Evolutionary conservation across 495 filamentous ascomycete genomes (phyloP).

Genomic region (Penicillium egyptiacum): DNA sequence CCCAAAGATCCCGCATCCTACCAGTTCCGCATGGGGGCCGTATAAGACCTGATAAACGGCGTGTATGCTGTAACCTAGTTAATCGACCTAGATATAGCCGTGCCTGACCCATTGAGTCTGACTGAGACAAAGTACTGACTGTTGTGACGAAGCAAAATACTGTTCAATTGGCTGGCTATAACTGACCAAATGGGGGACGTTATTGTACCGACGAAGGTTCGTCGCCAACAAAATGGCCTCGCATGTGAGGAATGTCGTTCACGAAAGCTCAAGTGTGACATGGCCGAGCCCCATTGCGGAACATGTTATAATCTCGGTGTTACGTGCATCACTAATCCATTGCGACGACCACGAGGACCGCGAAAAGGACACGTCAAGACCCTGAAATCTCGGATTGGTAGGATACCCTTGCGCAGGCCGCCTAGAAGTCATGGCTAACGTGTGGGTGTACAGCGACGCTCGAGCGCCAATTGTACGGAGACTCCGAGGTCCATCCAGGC

Average conservation of each 20-base stretch:
- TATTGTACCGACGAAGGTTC: background rate
- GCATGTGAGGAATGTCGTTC: background rate
- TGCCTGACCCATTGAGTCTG: too few species aligned
- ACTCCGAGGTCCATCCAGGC: background rate
- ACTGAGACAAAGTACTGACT: too few species aligned
- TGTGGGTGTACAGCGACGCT: background rate
- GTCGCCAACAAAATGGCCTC: background rate
- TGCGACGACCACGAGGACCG: background rate
- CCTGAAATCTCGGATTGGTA: background rate
- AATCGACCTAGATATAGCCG: too few species aligned
- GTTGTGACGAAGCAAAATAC: too few species aligned
- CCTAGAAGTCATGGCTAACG: background rate
- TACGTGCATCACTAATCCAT: background rate
- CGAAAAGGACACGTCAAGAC: background rate
- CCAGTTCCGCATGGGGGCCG: too few species aligned
- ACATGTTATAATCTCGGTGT: background rate
- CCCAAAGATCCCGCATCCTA: background rate
- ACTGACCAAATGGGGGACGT: background rate
- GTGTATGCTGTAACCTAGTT: too few species aligned
- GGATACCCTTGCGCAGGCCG: background rate
- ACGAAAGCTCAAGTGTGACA: background rate
- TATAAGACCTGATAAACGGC: too few species aligned
- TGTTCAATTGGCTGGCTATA: background rate
- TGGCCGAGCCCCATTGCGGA: background rate
- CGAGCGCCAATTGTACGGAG: background rate